These are phyloP conservation scores for Bimuria novae-zelandiae DNA, from an alignment of 2,329 filamentous ascomycete species.

Conservation along the genomic window DNA sequence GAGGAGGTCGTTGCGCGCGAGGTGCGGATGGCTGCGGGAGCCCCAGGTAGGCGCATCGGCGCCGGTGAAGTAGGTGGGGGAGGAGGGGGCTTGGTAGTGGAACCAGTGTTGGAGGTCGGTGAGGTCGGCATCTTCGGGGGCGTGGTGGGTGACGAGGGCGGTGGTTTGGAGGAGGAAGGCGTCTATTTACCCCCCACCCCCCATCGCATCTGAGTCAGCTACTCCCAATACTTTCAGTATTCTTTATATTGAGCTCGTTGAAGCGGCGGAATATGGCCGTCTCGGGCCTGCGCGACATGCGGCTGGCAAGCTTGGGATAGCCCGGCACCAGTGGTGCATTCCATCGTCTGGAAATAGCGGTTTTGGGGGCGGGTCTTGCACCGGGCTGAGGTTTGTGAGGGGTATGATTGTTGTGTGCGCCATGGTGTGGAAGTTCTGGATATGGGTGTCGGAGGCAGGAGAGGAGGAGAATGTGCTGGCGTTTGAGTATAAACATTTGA, in stretches of 20 bases:
- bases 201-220: no score
- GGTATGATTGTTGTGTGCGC: no score
- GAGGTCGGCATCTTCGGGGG: conserved; percentile 10
- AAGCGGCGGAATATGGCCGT: conserved; percentile 21
- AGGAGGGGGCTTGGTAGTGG: not conserved
- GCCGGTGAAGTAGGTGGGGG: not conserved
- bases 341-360: no score
- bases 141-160: not conserved
- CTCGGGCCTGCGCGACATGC: conserved; percentile 16
- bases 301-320: conserved; percentile 17
- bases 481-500: no score
- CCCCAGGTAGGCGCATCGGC: conserved; percentile 9
- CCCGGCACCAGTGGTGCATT: not conserved
- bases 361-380: no score
- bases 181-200: not conserved
- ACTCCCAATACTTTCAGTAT: no score
- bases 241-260: conserved; percentile 15
- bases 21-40: not conserved
- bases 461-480: no score
- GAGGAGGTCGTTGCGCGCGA: conserved; percentile 7
- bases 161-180: conserved; percentile 9
- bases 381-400: no score
- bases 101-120: conserved; percentile 15
- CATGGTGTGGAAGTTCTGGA: no score
- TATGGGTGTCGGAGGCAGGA: no score